Base-by-base conservation (phyloP, 441 rosid species). In the Gossypium trilobum region DNA sequence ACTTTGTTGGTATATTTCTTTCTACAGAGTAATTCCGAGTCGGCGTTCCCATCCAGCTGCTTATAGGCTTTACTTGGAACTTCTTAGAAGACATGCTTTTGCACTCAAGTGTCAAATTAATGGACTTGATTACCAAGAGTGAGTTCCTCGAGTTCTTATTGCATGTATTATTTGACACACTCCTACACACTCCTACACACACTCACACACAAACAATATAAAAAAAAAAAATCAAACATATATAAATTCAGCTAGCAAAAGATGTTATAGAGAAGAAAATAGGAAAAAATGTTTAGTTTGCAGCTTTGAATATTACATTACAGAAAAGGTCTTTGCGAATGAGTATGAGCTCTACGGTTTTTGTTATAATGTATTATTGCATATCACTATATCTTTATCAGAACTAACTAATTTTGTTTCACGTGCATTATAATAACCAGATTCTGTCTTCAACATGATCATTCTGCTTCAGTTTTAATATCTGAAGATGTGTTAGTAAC, bases 11-110 rank as follows among this genome's bases (percentile, higher is more conserved):
- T 64, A 29, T 52, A 20, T 16, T 73, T 54, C 14, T 75, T 73
- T 56, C 59, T 50, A 22, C 85, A 89, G 94, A 74, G 85, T 89
- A 54, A 79, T 86, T 72, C 84, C 94, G 9, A 65, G 66, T 22
- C 79, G 94, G 77, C 72, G 27, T 56, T 76, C 78, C 57, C 88
- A 82, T 58, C 81, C 81, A 48, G 87, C 84, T 14, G 90, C 91
- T 17, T 89, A 87, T 74, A 83, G 94, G 73, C 86, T 89, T 59
- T 89, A 86, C 76, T 36, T 87, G 79, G 94, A 89, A 82, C 87
- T 89, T 19, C 82, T 87, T 56, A 87, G 79, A 76, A 85, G 91
- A 76, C 73, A 86, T 23, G 85, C 80, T 25, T 85, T 86, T 77
- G 42, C 67, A 2, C 78, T 86, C 64, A 83, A 76, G 72, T 79